Evolutionary conservation across 345 rosid genomes (phyloP).

Genomic region (Eucalyptus regnans): DNA sequence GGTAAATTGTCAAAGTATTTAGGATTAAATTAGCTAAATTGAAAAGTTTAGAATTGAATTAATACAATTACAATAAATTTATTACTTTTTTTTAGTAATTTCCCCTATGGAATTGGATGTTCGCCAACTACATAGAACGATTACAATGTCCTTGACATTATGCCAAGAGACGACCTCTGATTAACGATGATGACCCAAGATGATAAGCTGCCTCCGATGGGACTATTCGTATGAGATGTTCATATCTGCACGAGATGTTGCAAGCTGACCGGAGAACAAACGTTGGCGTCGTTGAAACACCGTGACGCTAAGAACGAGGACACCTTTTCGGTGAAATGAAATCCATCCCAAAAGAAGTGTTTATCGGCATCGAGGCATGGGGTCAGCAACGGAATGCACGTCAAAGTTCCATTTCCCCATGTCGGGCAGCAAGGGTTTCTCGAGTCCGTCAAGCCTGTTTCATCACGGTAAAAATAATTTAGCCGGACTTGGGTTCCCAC

Average conservation of each 20-base stretch:
- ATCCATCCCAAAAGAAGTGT: conserved; percentile 33
- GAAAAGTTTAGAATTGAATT: too few relatives aligned
- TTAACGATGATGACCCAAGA: too few relatives aligned
- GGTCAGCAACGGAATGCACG: conserved; percentile 18
- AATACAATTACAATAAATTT: too few relatives aligned
- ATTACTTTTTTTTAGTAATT: too few relatives aligned
- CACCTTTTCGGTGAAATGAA: conserved; percentile 17
- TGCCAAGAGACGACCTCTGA: too few relatives aligned
- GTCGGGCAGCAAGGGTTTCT: conserved; percentile 31
- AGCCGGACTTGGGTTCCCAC: not conserved
- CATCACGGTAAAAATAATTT: not conserved
- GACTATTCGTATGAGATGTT: not conserved
- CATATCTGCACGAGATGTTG: conserved; percentile 5
- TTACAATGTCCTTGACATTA: too few relatives aligned
- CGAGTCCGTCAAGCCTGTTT: conserved; percentile 15
- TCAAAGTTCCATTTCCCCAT: conserved; percentile 31
- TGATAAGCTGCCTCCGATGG: too few relatives aligned
- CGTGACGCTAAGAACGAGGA: conserved; percentile 8
- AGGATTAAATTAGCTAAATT: too few relatives aligned
- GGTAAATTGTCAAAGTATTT: too few relatives aligned
- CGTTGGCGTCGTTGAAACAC: conserved; percentile 6
- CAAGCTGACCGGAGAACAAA: conserved; percentile 25
- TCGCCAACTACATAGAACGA: too few relatives aligned
- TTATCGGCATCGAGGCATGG: conserved; percentile 12
- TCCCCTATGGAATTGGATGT: too few relatives aligned